Conservation (phyloP, 23 red algal genomes). For the Agarophyton chilense region DNA sequence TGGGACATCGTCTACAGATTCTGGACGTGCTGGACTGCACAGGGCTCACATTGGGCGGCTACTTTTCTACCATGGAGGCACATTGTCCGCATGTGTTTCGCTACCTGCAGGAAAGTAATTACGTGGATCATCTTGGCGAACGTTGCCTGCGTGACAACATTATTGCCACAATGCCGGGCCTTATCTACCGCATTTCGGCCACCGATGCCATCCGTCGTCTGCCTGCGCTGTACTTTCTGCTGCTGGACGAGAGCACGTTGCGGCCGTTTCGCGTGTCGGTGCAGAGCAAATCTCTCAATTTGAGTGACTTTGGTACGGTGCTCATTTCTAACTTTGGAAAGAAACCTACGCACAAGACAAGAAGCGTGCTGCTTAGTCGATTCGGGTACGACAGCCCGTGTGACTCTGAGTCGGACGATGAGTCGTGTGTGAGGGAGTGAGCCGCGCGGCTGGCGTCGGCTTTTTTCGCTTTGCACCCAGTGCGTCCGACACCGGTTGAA, state of each 20-base stretch:
- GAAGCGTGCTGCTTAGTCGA: conserved; percentile 41
- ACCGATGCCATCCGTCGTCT: conserved; percentile 62
- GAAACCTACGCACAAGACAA: conserved; percentile 67
- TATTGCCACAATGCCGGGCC: conserved; percentile 68
- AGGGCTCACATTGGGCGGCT: conserved; percentile 53
- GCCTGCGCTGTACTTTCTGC: conserved; percentile 61
- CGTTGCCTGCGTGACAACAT: conserved; percentile 59
- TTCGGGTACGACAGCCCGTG: conserved; percentile 68
- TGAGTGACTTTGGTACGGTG: conserved; percentile 71
- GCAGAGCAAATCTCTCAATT: conserved; percentile 62
- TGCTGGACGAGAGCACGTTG: conserved; percentile 65
- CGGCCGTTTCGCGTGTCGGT: conserved; percentile 63
- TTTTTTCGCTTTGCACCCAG: too few relatives aligned
- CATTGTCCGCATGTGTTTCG: conserved; percentile 60
- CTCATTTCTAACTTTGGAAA: conserved; percentile 68
- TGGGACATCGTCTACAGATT: conserved; percentile 48
- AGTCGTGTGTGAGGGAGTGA: conserved; percentile 56
- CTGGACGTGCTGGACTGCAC: conserved; percentile 67
- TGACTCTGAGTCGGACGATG: conserved; percentile 68
- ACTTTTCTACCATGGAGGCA: conserved; percentile 56
- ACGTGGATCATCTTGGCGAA: conserved; percentile 51
- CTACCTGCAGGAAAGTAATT: conserved; percentile 58
- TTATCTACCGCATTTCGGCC: conserved; percentile 67
- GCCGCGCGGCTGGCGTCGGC: background rate
- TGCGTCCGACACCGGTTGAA: too few relatives aligned